These are phyloP conservation scores for Cyclotella choctawhatcheeana DNA, from an alignment of 108 stramenopile genomes.

Conservation along the genomic window DNA sequence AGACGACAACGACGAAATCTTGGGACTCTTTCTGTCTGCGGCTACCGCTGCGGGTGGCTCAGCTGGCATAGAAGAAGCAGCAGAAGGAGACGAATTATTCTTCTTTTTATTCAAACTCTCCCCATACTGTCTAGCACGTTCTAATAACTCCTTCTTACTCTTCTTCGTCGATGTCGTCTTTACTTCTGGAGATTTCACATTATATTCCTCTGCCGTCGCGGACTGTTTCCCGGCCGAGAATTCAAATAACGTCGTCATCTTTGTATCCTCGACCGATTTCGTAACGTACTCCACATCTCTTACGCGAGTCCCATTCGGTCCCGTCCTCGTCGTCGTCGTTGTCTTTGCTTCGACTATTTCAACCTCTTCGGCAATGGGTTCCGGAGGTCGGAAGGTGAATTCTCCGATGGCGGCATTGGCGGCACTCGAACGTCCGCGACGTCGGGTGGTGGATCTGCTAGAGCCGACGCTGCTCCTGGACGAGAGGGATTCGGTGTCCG, in stretches of 20 bases:
- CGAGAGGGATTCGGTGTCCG: not conserved
- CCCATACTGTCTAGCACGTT: not conserved
- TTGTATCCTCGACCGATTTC: too few relatives aligned
- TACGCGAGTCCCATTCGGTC: constrained; percentile 19
- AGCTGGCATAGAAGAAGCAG: not conserved
- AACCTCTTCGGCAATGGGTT: constrained; percentile 1
- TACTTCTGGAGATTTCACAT: not conserved
- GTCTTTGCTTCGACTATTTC: not conserved
- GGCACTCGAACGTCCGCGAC: constrained; percentile 4
- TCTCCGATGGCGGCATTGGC: constrained; percentile 8
- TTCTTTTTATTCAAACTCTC: not conserved
- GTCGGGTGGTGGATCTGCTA: not conserved
- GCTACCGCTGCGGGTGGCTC: not conserved
- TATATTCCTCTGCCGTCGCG: too few relatives aligned
- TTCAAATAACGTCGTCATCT: not conserved
- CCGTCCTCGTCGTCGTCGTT: not conserved
- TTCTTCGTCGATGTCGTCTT: not conserved
- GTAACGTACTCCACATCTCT: not conserved
- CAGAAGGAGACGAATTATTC: not conserved
- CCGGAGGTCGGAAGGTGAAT: not conserved
- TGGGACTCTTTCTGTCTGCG: constrained; percentile 11
- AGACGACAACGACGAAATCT: too few relatives aligned
- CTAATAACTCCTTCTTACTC: not conserved
- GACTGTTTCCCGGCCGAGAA: not conserved
- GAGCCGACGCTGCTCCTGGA: not conserved